These are phyloP conservation scores for Jasminum sambac DNA, from an alignment of 257 asterid species.

Conservation along the genomic window DNA sequence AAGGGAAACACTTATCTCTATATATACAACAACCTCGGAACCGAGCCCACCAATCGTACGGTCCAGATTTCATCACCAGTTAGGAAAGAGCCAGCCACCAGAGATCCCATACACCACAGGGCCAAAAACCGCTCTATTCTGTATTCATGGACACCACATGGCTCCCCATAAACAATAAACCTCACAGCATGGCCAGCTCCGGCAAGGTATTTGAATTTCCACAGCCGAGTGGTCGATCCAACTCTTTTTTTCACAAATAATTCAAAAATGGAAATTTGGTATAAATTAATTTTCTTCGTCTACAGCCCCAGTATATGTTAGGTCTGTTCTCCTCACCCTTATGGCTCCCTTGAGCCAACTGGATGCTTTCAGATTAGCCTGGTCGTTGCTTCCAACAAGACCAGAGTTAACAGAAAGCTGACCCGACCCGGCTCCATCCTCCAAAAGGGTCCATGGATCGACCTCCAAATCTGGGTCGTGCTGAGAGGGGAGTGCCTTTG, in stretches of 20 bases:
- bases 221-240: constrained; percentile 19
- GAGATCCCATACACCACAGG: constrained; percentile 23
- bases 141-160: constrained; percentile 17
- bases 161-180: constrained; percentile 47
- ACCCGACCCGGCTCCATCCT: constrained; percentile 83
- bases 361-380: constrained; percentile 69
- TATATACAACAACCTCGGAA: constrained; percentile 56
- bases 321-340: constrained; percentile 80
- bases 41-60: constrained; percentile 37
- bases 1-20: constrained; percentile 33
- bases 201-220: constrained; percentile 6
- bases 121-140: constrained; percentile 25
- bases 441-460: constrained; percentile 88
- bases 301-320: constrained; percentile 76
- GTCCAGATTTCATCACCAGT: constrained; percentile 51
- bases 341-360: constrained; percentile 79
- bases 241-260: constrained; percentile 24
- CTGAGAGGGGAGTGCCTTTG: constrained; percentile 42
- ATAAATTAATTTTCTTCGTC: constrained; percentile 83
- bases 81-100: constrained; percentile 48
- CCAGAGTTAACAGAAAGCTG: constrained; percentile 58
- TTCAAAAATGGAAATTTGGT: constrained; percentile 26
- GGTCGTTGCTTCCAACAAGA: constrained; percentile 48
- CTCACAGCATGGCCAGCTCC: constrained; percentile 28
- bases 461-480: constrained; percentile 60